Conservation (phyloP, 2,329 filamentous ascomycete species). For the Phaeosphaeriaceae sp. region DNA sequence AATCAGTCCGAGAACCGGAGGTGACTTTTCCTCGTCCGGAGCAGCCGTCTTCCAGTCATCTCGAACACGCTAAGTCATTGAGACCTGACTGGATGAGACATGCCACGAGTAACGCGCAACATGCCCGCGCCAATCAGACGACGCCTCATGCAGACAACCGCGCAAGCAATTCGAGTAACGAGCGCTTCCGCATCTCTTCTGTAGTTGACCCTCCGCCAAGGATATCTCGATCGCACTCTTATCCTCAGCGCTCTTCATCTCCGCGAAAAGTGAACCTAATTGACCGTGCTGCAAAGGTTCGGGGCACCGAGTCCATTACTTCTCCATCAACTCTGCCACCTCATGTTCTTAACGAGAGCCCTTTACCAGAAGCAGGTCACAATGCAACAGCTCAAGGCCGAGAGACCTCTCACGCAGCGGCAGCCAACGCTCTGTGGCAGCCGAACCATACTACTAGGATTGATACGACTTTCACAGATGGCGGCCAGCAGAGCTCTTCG, state of each 20-base stretch:
- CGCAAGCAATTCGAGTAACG: constrained; percentile 10
- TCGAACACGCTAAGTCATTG: constrained; percentile 1
- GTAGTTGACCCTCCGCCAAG: constrained; percentile 19
- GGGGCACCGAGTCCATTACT: constrained; percentile 6
- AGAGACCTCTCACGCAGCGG: neutral
- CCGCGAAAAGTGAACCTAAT: constrained; percentile 21
- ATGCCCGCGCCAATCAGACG: constrained; percentile 10
- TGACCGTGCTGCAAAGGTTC: constrained; percentile 14
- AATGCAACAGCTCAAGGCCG: neutral
- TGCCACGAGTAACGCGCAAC: constrained; percentile 5
- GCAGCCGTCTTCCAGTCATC: constrained; percentile 9
- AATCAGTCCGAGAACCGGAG: constrained; percentile 41
- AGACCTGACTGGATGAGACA: constrained; percentile 1
- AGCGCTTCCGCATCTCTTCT: constrained; percentile 27
- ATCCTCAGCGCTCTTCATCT: constrained; percentile 28
- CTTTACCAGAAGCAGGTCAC: neutral
- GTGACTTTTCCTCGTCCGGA: constrained; percentile 14
- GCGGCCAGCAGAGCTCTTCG: constrained; percentile 24
- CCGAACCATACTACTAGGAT: neutral
- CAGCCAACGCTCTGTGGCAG: neutral
- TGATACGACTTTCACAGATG: neutral
- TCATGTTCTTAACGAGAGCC: constrained; percentile 8
- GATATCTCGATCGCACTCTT: constrained; percentile 30
- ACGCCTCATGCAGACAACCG: constrained; percentile 12
- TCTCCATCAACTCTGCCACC: constrained; percentile 30